A percentile compares a stretch with the other conserved stretches of the same genome.
Conservation (phyloP, 768 basidiomycete species). For the Dentipellis sp. region DNA sequence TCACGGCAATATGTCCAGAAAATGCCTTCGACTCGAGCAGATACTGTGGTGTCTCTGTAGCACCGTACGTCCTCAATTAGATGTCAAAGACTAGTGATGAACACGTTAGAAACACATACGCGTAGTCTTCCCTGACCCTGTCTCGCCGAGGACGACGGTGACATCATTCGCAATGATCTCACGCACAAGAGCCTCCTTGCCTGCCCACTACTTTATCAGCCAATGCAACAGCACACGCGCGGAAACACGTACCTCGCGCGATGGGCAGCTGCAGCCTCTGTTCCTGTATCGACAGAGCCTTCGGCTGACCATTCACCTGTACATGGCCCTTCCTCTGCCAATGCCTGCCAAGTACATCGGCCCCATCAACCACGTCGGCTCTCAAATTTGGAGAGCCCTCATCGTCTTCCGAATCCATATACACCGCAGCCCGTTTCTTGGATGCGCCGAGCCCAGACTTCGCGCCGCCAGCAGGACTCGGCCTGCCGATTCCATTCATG, state of each 20-base stretch:
- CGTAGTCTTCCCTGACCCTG: slow-evolving; percentile 97
- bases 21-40: slow-evolving; percentile 75
- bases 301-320: background rate
- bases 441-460: background rate
- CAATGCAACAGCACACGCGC: background rate
- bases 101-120: slow-evolving; percentile 46
- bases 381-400: background rate
- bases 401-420: slow-evolving; percentile 2
- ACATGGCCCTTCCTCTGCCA: background rate
- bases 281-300: slow-evolving; percentile 34
- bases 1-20: slow-evolving; percentile 76
- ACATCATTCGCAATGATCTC: slow-evolving; percentile 74
- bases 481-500: background rate
- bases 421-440: slow-evolving; percentile 5
- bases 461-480: background rate
- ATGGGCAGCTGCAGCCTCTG: slow-evolving; percentile 72
- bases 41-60: slow-evolving; percentile 91
- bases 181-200: slow-evolving; percentile 64
- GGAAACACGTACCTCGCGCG: slow-evolving; percentile 47
- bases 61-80: background rate
- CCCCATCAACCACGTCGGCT: background rate
- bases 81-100: background rate
- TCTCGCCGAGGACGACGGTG: slow-evolving; percentile 88
- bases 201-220: slow-evolving; percentile 27
- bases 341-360: slow-evolving; percentile 2